These are phyloP conservation scores for Lactifluus hygrophoroides DNA, from an alignment of 768 basidiomycete species.

Conservation along the genomic window DNA sequence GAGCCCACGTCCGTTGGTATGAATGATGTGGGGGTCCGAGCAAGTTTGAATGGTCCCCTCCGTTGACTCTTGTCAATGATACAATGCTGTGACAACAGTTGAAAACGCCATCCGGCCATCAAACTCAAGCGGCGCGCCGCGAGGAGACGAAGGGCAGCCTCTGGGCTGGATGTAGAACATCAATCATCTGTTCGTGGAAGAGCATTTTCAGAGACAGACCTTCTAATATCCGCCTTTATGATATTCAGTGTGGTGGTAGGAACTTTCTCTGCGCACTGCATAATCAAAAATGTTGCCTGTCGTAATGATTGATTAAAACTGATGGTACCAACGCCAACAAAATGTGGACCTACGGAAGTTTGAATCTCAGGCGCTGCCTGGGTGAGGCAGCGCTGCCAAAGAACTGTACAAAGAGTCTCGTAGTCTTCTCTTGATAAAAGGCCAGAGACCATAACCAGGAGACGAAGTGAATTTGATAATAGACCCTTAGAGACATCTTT, in stretches of 20 bases:
- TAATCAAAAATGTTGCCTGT: conserved; percentile 22
- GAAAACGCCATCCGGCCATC: conserved; percentile 60
- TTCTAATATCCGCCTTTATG: conserved; percentile 10
- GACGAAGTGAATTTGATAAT: conserved; percentile 36
- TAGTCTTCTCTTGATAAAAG: conserved; percentile 44
- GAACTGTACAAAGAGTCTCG: conserved; percentile 39
- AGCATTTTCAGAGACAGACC: conserved; percentile 5
- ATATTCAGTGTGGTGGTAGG: not conserved
- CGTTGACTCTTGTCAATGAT: conserved; percentile 53
- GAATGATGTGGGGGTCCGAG: conserved; percentile 65
- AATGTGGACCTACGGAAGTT: conserved; percentile 37
- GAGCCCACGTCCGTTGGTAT: conserved; percentile 71
- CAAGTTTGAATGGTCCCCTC: conserved; percentile 56
- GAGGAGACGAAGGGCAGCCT: conserved; percentile 38
- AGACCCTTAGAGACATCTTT: conserved; percentile 18
- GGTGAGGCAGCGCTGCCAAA: conserved; percentile 50
- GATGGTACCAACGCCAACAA: not conserved
- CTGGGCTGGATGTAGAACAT: conserved; percentile 32
- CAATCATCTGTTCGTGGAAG: not conserved
- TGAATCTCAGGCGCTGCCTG: conserved; percentile 32
- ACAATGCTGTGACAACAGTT: conserved; percentile 54
- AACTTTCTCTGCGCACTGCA: conserved; percentile 25
- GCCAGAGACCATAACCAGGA: conserved; percentile 56
- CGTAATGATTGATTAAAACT: not conserved
- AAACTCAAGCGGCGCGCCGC: conserved; percentile 49